Evolutionary conservation across 169 alveolate genomes (phyloP), one percentile per base, ranked within the genome.

Genomic region (Eimeria tenella): DNA sequence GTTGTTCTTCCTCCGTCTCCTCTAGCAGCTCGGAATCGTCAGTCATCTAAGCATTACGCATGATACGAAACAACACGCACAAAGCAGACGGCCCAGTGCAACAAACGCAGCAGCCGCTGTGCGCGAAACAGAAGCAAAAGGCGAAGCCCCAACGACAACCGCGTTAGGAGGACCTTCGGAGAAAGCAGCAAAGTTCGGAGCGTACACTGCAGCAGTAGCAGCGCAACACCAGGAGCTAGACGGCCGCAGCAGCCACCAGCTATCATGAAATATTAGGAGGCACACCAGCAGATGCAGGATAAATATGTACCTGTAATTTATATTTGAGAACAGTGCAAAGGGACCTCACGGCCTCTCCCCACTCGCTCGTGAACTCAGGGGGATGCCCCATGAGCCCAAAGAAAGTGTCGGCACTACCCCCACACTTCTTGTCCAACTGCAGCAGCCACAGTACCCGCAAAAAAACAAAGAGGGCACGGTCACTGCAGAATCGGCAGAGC

Each of bases 21-120:
- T 62, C 93, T n/a, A 86, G 56, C 49, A 86, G 52, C 55, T 86
- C 93, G 25, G 93, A 86, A 68, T 86, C 93, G 93, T 86, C 70
- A 52, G 70, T 62, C 58, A 86, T 52, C 93, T 86, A 63, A 11
- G 62, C 42, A 2, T 31, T 31, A n/a, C 0, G 19, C 4, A 58
- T 8, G 7, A 4, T 68, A 23, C 9, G 31, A 23, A 15, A 58
- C 11, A 58, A 17, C 11, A 17, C 0, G 68, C 68, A 17, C 68
- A 58, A 58, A 10, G 19, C 68, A 58, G 19, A 10, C 68, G 11
- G 68, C 11, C 68, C 11, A 58, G 1, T 17, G 11, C 68, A 58
- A 58, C 68, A 11, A 2, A 31, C 42, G 42, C 42, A 31, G 42
- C 42, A 31, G 42, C 42, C 2, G 19, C 68, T 17, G 68, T 10